These are phyloP conservation scores for Sutorius australiensis DNA, from an alignment of 768 basidiomycete species.

Conservation along the genomic window DNA sequence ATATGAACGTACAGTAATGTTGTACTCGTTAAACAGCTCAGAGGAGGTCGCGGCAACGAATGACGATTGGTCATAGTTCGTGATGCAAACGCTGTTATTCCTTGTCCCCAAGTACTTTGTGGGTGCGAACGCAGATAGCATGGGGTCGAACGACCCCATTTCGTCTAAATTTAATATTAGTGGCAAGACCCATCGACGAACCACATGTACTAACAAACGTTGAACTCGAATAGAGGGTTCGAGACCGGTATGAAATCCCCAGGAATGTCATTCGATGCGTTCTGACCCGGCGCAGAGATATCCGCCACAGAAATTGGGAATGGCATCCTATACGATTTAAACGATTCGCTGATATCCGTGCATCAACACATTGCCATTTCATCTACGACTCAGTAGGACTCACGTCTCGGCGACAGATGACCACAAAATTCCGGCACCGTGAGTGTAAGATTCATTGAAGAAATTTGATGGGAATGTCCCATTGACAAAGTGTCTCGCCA, in stretches of 20 bases:
- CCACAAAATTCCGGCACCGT: constrained; percentile 36
- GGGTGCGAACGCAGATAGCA: constrained; percentile 43
- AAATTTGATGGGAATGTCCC: constrained; percentile 34
- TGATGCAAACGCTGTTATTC: constrained; percentile 31
- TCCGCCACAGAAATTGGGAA: constrained; percentile 38
- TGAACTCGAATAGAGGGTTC: constrained; percentile 35
- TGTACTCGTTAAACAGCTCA: constrained; percentile 31
- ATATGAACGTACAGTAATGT: constrained; percentile 25
- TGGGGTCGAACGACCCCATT: constrained; percentile 41
- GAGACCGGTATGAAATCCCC: constrained; percentile 30
- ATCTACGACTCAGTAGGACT: constrained; percentile 6
- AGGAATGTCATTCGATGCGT: constrained; percentile 18
- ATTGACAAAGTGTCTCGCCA: constrained; percentile 39
- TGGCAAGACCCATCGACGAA: not conserved
- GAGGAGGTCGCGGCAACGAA: constrained; percentile 41
- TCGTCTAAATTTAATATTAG: constrained; percentile 29
- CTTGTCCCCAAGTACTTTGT: constrained; percentile 43
- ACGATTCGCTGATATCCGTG: constrained; percentile 25
- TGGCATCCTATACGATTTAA: constrained; percentile 35
- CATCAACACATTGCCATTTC: not conserved
- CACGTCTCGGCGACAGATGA: constrained; percentile 33
- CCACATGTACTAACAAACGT: constrained; percentile 25
- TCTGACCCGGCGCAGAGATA: constrained; percentile 24
- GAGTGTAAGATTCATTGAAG: constrained; percentile 25
- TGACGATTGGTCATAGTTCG: constrained; percentile 34